Conservation (phyloP, 2,329 filamentous ascomycete genomes). For the Diplodia sapinea region DNA sequence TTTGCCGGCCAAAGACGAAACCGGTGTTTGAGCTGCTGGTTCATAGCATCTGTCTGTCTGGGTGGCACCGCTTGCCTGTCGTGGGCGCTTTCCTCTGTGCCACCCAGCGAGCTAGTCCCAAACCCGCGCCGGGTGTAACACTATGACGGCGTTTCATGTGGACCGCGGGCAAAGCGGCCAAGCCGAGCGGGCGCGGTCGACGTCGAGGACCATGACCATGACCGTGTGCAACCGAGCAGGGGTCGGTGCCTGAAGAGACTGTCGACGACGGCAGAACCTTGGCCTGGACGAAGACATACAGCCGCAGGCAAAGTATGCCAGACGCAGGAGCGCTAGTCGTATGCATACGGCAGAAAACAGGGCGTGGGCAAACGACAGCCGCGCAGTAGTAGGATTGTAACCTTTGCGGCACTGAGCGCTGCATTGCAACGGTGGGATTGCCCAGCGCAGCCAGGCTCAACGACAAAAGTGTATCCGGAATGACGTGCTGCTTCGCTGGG, state of each 20-base stretch:
- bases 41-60: not conserved
- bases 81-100: conserved; percentile 5
- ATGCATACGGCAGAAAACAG: not conserved
- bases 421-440: conserved; percentile 28
- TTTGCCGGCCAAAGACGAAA: not conserved
- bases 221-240: not conserved
- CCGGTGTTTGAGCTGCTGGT: not conserved
- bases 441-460: not conserved
- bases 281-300: not conserved
- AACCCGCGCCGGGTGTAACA: conserved; percentile 9
- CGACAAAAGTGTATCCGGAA: not conserved
- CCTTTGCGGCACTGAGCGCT: not conserved
- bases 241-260: not conserved
- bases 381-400: not conserved
- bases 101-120: conserved; percentile 4
- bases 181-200: not conserved
- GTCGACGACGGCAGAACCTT: not conserved
- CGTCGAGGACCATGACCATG: no score
- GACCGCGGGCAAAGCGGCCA: not conserved
- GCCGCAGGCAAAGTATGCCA: not conserved
- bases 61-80: not conserved
- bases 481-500: not conserved
- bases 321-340: not conserved
- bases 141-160: not conserved
- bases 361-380: not conserved